Conservation (phyloP, 768 basidiomycete genomes). For the Lepiota venenata region DNA sequence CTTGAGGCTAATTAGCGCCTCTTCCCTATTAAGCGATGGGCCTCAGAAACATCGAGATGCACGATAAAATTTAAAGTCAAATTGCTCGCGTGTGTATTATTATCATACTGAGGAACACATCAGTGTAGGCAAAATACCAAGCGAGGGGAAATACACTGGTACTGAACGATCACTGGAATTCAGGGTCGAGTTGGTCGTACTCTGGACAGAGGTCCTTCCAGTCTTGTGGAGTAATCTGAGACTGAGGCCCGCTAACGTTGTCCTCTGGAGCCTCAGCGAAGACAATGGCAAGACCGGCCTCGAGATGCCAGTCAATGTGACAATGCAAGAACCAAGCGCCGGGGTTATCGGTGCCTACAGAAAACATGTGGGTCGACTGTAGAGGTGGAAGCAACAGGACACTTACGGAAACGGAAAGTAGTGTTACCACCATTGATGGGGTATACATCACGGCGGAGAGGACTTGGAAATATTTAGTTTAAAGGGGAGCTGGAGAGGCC, state of each 20-base stretch:
- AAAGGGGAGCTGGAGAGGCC: not conserved
- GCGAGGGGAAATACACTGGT: too few relatives aligned
- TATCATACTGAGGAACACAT: too few relatives aligned
- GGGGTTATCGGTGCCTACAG: conserved; percentile 13
- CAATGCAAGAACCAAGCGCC: conserved; percentile 19
- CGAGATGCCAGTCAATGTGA: conserved; percentile 30
- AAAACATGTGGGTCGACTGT: too few relatives aligned
- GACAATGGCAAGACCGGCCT: conserved; percentile 36
- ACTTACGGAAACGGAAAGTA: conserved; percentile 14
- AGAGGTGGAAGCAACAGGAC: not conserved
- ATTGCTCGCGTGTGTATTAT: too few relatives aligned
- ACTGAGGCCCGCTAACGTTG: conserved; percentile 18
- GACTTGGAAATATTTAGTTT: not conserved
- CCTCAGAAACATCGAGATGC: too few relatives aligned
- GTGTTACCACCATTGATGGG: conserved; percentile 13
- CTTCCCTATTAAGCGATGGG: too few relatives aligned
- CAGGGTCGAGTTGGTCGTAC: conserved; percentile 14
- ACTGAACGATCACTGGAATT: conserved; percentile 7
- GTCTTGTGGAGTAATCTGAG: conserved; percentile 23
- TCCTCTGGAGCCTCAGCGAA: conserved; percentile 29
- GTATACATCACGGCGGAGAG: conserved; percentile 16
- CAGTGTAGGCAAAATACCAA: not conserved
- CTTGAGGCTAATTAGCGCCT: too few relatives aligned
- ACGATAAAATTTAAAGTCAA: too few relatives aligned
- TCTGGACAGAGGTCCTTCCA: conserved; percentile 13